Percentiles rank a stretch among this genome's conserved stretches.
phyloP scores from a whole-genome alignment of 139 green algal genomes.

The Nannochloris sp. region DNA sequence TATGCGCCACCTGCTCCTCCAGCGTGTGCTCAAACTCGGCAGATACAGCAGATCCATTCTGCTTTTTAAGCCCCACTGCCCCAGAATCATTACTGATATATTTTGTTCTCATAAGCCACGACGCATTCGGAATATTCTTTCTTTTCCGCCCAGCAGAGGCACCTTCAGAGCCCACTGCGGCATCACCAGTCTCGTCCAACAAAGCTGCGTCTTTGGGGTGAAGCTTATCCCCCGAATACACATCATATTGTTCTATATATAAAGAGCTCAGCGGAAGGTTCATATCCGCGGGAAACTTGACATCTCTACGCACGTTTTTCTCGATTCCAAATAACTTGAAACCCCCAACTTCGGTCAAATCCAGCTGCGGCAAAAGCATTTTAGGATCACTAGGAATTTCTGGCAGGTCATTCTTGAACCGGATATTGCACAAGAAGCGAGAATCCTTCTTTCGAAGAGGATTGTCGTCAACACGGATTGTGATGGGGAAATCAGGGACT shows the following conservation, averaged over 20 bases:
- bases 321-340: constrained; percentile 57
- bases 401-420: constrained; percentile 58
- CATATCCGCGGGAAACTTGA: constrained; percentile 44
- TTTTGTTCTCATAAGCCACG: constrained; percentile 59
- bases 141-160: background rate
- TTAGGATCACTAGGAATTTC: constrained; percentile 66
- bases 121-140: constrained; percentile 22
- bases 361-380: constrained; percentile 45
- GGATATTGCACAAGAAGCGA: constrained; percentile 52
- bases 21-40: constrained; percentile 3
- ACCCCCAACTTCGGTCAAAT: constrained; percentile 32
- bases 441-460: constrained; percentile 36
- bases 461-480: constrained; percentile 10
- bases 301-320: constrained; percentile 37
- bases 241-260: constrained; percentile 48
- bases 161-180: constrained; percentile 3
- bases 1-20: constrained; percentile 20
- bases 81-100: constrained; percentile 43
- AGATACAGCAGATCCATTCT: constrained; percentile 4
- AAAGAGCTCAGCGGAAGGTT: constrained; percentile 50
- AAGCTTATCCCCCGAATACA: constrained; percentile 20
- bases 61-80: background rate
- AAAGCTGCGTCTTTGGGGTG: constrained; percentile 45
- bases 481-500: constrained; percentile 15
- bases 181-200: constrained; percentile 14